Evolutionary conservation across 495 filamentous ascomycete genomes (phyloP).

Genomic region (Achaetomiella virescens): DNA sequence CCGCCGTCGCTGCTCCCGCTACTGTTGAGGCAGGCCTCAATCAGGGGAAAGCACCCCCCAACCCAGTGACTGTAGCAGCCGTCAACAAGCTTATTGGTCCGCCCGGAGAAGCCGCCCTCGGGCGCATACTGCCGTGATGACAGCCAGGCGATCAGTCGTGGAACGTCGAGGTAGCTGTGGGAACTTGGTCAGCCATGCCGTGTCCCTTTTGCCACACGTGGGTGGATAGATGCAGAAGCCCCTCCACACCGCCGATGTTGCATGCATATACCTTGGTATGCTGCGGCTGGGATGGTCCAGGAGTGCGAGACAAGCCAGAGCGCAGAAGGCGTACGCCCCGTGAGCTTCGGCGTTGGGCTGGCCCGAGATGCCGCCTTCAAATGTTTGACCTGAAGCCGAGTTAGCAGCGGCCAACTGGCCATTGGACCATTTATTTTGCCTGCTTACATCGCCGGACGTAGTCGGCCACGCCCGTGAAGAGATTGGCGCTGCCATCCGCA

Average conservation of each 20-base stretch:
- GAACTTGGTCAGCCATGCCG: constrained; percentile 7
- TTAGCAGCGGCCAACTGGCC: constrained; percentile 1
- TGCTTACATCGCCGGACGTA: constrained; percentile 75
- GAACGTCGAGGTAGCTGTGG: constrained; percentile 68
- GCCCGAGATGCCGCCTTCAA: constrained; percentile 84
- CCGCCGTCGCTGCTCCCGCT: neutral
- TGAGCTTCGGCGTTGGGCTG: constrained; percentile 84
- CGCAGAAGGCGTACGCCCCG: constrained; percentile 95
- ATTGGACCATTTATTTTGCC: neutral
- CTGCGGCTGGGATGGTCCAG: constrained; percentile 68
- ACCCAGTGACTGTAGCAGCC: constrained; percentile 98
- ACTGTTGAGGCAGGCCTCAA: constrained; percentile 65
- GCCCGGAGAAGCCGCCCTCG: constrained; percentile 84
- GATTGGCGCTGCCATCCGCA: constrained; percentile 39
- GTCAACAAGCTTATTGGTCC: constrained; percentile 97
- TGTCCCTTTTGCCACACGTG: constrained; percentile 3
- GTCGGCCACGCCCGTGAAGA: constrained; percentile 64
- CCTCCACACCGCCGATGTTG: constrained; percentile 4
- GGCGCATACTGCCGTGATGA: constrained; percentile 83
- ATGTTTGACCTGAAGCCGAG: constrained; percentile 66
- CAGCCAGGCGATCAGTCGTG: constrained; percentile 74
- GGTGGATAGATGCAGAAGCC: constrained; percentile 1
- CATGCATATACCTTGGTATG: constrained; percentile 52
- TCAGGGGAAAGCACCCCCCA: constrained; percentile 83
- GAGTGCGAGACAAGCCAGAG: constrained; percentile 77